phyloP scores from a whole-genome alignment of 345 rosid species.

The Brassica incana region DNA sequence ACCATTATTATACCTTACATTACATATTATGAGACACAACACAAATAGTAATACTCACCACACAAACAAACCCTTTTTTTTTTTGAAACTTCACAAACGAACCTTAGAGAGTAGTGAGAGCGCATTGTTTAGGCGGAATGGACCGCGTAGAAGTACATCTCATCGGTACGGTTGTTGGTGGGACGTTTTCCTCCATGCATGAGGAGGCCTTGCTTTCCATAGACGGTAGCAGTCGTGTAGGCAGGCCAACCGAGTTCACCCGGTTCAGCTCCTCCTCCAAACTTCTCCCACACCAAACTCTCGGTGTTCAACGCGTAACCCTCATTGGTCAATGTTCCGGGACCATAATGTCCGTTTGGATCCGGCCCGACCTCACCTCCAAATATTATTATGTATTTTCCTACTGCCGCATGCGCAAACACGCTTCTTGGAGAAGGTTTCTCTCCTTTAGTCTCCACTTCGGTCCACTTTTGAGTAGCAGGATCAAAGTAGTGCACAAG shows the following conservation, averaged over 20 bases:
- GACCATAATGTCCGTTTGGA: background rate
- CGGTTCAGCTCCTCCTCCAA: slow-evolving; percentile 1
- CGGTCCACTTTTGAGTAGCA: background rate
- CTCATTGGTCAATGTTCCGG: background rate
- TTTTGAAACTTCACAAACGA: background rate
- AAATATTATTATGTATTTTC: slow-evolving; percentile 2
- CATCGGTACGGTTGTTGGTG: background rate
- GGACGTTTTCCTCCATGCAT: background rate
- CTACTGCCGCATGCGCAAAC: slow-evolving; percentile 4
- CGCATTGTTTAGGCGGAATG: background rate
- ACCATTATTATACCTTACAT: background rate
- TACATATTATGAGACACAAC: background rate
- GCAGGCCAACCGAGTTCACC: background rate
- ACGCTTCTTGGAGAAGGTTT: slow-evolving; percentile 20
- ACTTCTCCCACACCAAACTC: slow-evolving; percentile 10
- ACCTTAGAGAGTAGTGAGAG: background rate
- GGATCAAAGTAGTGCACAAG: slow-evolving; percentile 13
- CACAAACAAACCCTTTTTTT: background rate
- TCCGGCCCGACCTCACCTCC: slow-evolving; percentile 8
- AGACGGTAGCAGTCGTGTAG: background rate
- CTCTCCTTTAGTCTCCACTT: slow-evolving; percentile 13
- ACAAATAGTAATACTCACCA: background rate
- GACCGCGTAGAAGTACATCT: background rate
- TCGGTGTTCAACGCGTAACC: slow-evolving; percentile 7
- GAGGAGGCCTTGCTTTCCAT: background rate